Percentiles rank a stretch among this genome's conserved stretches.
Evolutionary conservation across 169 alveolate genomes (phyloP).

Genomic region (Eimeria falciformis): DNA sequence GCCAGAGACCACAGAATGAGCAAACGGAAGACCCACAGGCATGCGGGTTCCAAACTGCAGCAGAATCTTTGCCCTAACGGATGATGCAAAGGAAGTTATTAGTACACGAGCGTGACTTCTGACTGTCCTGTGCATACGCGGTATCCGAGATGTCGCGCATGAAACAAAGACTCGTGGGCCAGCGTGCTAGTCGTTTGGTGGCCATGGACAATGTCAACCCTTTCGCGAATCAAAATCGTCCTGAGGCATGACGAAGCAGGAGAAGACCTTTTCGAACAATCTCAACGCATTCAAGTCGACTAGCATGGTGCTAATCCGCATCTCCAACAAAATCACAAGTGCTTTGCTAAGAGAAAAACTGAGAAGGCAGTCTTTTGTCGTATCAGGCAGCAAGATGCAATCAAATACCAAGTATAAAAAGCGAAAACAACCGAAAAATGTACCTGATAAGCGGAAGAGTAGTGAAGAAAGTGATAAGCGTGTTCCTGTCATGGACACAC

Average conservation of each 20-base stretch:
- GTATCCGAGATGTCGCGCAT: conserved; percentile 56
- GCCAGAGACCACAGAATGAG: no score
- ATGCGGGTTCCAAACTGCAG: not conserved
- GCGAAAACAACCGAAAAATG: not conserved
- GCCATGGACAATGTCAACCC: conserved; percentile 96
- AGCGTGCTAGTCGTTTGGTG: conserved; percentile 88
- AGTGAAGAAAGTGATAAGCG: conserved; percentile 81
- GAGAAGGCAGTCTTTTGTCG: no score
- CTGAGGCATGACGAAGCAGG: conserved; percentile 82
- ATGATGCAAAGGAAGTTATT: no score
- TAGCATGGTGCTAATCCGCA: no score
- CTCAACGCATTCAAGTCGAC: no score
- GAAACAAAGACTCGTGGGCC: conserved; percentile 52
- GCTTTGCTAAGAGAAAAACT: no score
- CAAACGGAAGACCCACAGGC: no score
- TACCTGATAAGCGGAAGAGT: conserved; percentile 77
- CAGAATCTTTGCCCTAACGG: not conserved
- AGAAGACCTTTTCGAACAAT: no score
- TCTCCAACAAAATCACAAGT: no score
- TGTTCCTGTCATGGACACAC: conserved; percentile 89
- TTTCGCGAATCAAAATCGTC: conserved; percentile 96
- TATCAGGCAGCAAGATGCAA: no score
- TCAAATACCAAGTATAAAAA: no score
- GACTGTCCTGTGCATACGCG: conserved; percentile 21
- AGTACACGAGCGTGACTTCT: no score